These are phyloP conservation scores for Tothia fuscella DNA, from an alignment of 2,329 filamentous ascomycete genomes.

Conservation along the genomic window DNA sequence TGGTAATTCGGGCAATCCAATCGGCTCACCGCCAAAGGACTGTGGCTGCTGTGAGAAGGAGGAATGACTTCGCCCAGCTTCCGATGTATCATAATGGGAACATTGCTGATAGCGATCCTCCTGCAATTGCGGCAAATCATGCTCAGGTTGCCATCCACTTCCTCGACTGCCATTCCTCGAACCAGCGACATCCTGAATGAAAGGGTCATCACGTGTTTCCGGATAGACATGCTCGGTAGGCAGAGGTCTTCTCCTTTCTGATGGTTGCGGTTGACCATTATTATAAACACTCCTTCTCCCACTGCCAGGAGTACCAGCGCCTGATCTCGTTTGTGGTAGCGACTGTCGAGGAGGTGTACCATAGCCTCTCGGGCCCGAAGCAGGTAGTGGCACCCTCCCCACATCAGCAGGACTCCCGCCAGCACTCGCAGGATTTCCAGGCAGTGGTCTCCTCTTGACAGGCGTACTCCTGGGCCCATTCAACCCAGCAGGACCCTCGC, in stretches of 20 bases:
- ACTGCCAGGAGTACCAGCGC: conserved; percentile 15
- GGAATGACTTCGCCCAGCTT: no score
- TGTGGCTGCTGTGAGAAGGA: no score
- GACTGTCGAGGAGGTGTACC: conserved; percentile 20
- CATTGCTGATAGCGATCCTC: conserved; percentile 1
- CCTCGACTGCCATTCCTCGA: no score
- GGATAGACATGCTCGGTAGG: conserved; percentile 17
- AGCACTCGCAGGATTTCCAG: conserved; percentile 55
- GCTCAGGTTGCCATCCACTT: no score
- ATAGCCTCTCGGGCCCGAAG: conserved; percentile 13
- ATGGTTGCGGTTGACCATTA: conserved; percentile 20
- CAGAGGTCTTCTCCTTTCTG: conserved; percentile 3
- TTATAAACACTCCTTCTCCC: conserved; percentile 23
- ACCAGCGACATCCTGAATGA: no score
- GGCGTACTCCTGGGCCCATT: conserved; percentile 40
- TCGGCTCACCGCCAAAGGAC: no score
- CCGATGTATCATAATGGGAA: background rate
- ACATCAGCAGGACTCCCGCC: background rate
- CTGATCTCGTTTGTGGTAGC: conserved; percentile 1
- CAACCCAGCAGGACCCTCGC: no score
- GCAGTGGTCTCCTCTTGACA: conserved; percentile 74
- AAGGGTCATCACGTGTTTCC: conserved; percentile 18
- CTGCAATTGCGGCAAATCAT: background rate
- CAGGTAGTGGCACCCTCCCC: background rate
- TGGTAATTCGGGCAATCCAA: conserved; percentile 7